Conservation (phyloP, 2,329 filamentous ascomycete species). For the Colletotrichum karsti region DNA sequence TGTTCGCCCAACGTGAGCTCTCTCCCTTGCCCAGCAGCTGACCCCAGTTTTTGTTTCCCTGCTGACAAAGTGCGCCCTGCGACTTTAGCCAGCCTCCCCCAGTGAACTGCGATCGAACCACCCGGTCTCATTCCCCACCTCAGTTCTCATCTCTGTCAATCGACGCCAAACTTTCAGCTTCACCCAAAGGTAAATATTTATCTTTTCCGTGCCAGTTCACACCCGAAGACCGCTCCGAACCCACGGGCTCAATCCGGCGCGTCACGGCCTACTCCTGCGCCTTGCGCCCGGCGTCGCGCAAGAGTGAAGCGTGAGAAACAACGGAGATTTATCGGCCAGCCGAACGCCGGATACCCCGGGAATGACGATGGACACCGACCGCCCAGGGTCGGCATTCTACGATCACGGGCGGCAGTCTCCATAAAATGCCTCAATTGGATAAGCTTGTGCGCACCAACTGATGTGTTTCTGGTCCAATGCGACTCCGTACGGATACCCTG, state of each 20-base stretch:
- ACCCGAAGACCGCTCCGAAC: background rate
- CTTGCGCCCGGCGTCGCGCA: background rate
- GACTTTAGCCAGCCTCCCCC: background rate
- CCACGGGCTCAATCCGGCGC: background rate
- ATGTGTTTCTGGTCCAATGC: background rate
- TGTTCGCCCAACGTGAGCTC: constrained; percentile 4
- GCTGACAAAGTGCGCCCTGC: constrained; percentile 18
- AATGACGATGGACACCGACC: constrained; percentile 16
- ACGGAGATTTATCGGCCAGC: background rate
- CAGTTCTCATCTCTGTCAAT: background rate
- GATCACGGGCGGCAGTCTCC: constrained; percentile 4
- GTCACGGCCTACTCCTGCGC: background rate
- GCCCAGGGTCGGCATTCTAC: background rate
- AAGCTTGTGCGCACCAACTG: background rate
- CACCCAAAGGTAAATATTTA: constrained; percentile 12
- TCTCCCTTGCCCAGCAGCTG: background rate
- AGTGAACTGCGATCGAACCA: constrained; percentile 1
- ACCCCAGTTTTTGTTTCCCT: constrained; percentile 15
- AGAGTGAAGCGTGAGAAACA: background rate
- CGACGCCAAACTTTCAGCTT: background rate
- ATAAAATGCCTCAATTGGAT: constrained; percentile 24
- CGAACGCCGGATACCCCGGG: constrained; percentile 23
- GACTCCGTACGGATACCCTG: background rate
- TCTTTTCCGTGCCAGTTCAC: background rate
- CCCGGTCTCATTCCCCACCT: constrained; percentile 8